phyloP scores from a whole-genome alignment of 2,329 filamentous ascomycete species.

The Pseudomassariella vexata region DNA sequence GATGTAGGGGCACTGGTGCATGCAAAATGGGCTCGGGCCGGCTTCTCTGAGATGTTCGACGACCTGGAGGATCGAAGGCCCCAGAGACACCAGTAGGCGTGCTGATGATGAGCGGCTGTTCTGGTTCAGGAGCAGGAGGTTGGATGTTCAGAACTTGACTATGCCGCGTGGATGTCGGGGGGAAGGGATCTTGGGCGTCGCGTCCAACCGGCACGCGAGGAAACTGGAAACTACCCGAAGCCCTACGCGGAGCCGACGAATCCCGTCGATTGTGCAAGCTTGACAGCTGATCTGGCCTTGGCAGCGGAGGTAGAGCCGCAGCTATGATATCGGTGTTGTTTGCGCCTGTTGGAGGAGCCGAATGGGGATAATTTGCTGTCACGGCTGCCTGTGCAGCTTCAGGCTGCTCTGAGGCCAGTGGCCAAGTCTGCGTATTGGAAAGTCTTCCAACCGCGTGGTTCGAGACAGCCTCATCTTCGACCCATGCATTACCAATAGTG shows the following conservation, averaged over 20 bases:
- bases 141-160: constrained; percentile 16
- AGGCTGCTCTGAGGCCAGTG: constrained; percentile 25
- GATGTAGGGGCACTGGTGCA: constrained; percentile 48
- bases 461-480: constrained; percentile 5
- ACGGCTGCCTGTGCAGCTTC: constrained; percentile 16
- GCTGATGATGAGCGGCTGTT: constrained; percentile 55
- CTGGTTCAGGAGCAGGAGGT: constrained; percentile 26
- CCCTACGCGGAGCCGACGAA: constrained; percentile 31
- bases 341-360: constrained; percentile 29
- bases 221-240: constrained; percentile 37
- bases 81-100: constrained; percentile 51
- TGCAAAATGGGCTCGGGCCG: constrained; percentile 40
- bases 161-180: constrained; percentile 14
- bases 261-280: constrained; percentile 31
- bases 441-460: constrained; percentile 18
- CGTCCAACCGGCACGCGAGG: constrained; percentile 34
- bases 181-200: constrained; percentile 14
- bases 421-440: constrained; percentile 41
- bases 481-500: constrained; percentile 6
- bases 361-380: constrained; percentile 31
- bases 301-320: constrained; percentile 30
- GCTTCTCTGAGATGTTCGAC: constrained; percentile 22
- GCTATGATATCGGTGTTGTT: constrained; percentile 26
- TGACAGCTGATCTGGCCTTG: constrained; percentile 32
- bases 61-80: constrained; percentile 40